These are phyloP conservation scores for Curvularia eragrostidis DNA, from an alignment of 2,329 filamentous ascomycete species.

Conservation along the genomic window DNA sequence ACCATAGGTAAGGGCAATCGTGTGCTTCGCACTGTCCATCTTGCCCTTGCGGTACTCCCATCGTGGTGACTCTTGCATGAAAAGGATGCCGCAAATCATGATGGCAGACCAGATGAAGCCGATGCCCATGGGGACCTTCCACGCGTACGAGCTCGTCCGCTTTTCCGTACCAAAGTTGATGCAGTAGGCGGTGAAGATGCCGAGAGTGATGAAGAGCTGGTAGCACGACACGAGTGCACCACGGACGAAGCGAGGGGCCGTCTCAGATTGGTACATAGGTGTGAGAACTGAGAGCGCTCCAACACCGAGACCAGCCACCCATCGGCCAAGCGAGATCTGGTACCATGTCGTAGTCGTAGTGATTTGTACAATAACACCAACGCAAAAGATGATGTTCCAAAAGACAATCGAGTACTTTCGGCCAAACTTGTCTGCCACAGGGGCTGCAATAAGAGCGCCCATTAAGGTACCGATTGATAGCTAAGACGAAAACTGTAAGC, in stretches of 20 bases:
- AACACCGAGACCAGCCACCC: slow-evolving; percentile 71
- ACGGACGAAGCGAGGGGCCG: slow-evolving; percentile 68
- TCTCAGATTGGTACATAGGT: slow-evolving; percentile 71
- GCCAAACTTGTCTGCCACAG: slow-evolving; percentile 67
- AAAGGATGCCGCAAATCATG: slow-evolving; percentile 61
- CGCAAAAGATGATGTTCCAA: slow-evolving; percentile 67
- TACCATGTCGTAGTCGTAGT: slow-evolving; percentile 64
- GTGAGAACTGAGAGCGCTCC: slow-evolving; percentile 67
- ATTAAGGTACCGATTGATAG: slow-evolving; percentile 78
- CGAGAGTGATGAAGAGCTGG: slow-evolving; percentile 73
- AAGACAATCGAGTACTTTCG: slow-evolving; percentile 68
- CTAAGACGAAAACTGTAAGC: slow-evolving; percentile 14
- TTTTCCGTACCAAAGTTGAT: slow-evolving; percentile 67
- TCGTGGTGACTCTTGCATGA: slow-evolving; percentile 64
- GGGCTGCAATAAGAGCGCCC: slow-evolving; percentile 66
- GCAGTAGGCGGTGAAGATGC: slow-evolving; percentile 62
- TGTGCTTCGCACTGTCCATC: slow-evolving; percentile 58
- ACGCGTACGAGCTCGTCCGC: slow-evolving; percentile 58
- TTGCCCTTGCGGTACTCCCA: slow-evolving; percentile 65
- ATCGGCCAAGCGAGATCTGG: slow-evolving; percentile 68
- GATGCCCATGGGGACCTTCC: slow-evolving; percentile 69
- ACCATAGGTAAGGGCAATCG: slow-evolving; percentile 63
- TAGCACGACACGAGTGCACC: slow-evolving; percentile 69
- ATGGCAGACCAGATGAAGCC: slow-evolving; percentile 64
- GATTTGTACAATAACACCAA: slow-evolving; percentile 72